These are phyloP conservation scores for Calocybe gangraenosa DNA, from an alignment of 768 basidiomycete genomes.

Conservation along the genomic window DNA sequence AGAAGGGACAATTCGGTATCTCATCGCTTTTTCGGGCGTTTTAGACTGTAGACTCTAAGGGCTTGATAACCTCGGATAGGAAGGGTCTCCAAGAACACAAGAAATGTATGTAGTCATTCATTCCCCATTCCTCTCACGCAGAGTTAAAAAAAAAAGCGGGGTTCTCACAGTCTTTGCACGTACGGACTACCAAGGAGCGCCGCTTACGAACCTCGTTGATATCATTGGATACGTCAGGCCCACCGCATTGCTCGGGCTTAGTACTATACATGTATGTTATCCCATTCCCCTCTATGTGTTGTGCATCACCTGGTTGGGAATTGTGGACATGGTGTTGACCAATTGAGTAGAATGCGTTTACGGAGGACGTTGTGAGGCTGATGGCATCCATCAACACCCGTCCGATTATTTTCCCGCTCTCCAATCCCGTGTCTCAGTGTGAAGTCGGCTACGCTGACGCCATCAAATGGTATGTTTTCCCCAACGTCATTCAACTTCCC, in stretches of 20 bases:
- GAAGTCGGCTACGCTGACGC: conserved; percentile 63
- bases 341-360: conserved; percentile 52
- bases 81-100: conserved; percentile 72
- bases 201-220: conserved; percentile 55
- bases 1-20: background rate
- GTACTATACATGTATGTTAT: conserved; percentile 44
- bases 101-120: conserved; percentile 39
- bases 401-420: conserved; percentile 82
- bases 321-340: too few species aligned
- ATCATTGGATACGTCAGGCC: conserved; percentile 72
- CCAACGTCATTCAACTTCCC: background rate
- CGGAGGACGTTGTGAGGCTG: conserved; percentile 51
- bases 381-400: conserved; percentile 63
- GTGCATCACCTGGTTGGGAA: conserved; percentile 13
- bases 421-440: conserved; percentile 62
- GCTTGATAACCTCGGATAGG: conserved; percentile 67
- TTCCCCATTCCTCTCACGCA: background rate
- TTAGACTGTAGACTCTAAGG: conserved; percentile 74
- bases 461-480: conserved; percentile 41
- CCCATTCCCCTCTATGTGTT: background rate
- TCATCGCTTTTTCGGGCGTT: conserved; percentile 2
- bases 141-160: conserved; percentile 24
- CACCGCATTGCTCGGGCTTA: conserved; percentile 73
- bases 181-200: conserved; percentile 60
- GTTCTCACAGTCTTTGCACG: conserved; percentile 64